Evolutionary conservation across 2,329 filamentous ascomycete genomes (phyloP), one percentile per base, ranked within the genome.

Genomic region (Diplodia scrobiculata): DNA sequence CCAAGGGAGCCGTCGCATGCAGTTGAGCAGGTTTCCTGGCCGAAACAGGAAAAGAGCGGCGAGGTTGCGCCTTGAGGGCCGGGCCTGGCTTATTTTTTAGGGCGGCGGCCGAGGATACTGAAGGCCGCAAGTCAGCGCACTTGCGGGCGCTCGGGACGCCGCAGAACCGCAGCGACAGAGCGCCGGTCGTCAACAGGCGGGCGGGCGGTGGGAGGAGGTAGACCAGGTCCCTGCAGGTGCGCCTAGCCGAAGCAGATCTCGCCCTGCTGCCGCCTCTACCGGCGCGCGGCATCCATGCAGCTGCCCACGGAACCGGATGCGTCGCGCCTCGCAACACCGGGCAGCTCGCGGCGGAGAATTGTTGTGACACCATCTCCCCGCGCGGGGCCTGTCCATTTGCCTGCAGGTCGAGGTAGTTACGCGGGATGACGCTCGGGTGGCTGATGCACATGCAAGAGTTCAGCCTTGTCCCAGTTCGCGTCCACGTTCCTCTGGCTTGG

Each of bases 21-120:
- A 66, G 53, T 59, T 66, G 64, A 66, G 64, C 64, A 66, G 48
- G 54, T 66, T 66, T 52, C 54, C 34, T 34, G 55, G 38, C 59
- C 59, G 47, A 52, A 63, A 29, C n/a, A 6, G 59, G 59, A 38
- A 52, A 63, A 38, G 59, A 63, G 29, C 59, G 59, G 59, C 59
- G 34, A 50, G 45, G 59, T 63, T 52, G 32, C 48, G 59, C 59
- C 59, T 62, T 32, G 55, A 60, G 54, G 11, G 38, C 38, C 55
- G 55, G 55, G 58, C 59, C 55, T 34, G 38, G 38, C 25, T 47
- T 63, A 63, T 63, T 63, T 52, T 52, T 29, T 50, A 47, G 59
- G 17, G 45, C 21, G 45, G 45, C 41, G 38, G 59, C 59, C 45
- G 45, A 52, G 48, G 47, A 29, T 47, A 17, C 59, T 63, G 59